A percentile compares a stretch with the other conserved stretches of the same genome.
phyloP scores from a whole-genome alignment of 192 early-diverging fungal species.

The Coemansia furcata region DNA sequence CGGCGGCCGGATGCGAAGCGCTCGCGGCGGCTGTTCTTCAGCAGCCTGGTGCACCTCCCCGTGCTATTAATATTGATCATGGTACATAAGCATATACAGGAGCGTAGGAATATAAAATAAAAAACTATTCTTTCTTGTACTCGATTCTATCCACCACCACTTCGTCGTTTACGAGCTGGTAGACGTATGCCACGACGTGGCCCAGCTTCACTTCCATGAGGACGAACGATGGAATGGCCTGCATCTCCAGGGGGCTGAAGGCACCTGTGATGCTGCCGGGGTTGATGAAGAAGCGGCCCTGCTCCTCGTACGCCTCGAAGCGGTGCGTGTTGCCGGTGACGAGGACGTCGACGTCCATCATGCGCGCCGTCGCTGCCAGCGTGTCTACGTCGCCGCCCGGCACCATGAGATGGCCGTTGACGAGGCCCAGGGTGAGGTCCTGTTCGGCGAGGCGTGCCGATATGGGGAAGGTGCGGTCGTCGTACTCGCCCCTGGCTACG shows the following conservation, averaged over 20 bases:
- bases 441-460: conserved; percentile 67
- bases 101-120: conserved; percentile 7
- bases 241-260: conserved; percentile 51
- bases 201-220: conserved; percentile 87
- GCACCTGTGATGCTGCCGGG: conserved; percentile 96
- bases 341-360: conserved; percentile 90
- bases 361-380: conserved; percentile 72
- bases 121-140: conserved; percentile 60
- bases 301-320: conserved; percentile 89
- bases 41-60: conserved; percentile 85
- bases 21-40: conserved; percentile 89
- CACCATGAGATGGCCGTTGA: conserved; percentile 87
- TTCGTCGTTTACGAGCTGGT: conserved; percentile 87
- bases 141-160: conserved; percentile 94
- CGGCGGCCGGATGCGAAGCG: conserved; percentile 70
- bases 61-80: conserved; percentile 84
- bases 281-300: conserved; percentile 91
- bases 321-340: conserved; percentile 85
- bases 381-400: conserved; percentile 59
- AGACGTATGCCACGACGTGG: conserved; percentile 83
- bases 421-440: conserved; percentile 66
- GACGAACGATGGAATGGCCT: conserved; percentile 84
- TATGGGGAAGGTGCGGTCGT: conserved; percentile 61
- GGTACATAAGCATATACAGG: conserved; percentile 71
- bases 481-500: conserved; percentile 81